Evolutionary conservation across 345 rosid genomes (phyloP).

Genomic region (Hypericum perforatum): DNA sequence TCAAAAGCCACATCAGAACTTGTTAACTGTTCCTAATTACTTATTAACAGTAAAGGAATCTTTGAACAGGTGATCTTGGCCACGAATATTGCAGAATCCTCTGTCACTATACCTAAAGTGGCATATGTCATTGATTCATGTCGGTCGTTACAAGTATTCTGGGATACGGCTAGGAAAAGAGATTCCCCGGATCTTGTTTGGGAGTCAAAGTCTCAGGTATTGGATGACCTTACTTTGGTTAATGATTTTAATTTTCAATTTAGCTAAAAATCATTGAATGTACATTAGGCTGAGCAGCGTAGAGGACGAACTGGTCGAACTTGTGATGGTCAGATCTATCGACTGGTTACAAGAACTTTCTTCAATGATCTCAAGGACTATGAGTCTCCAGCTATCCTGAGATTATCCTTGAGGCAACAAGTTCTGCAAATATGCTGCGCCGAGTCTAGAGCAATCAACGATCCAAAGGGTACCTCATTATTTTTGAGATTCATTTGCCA

Average conservation of each 20-base stretch:
- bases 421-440: constrained; percentile 79
- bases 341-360: constrained; percentile 74
- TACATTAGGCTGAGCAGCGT: constrained; percentile 83
- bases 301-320: constrained; percentile 95
- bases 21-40: no score
- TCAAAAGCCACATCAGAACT: no score
- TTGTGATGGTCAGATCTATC: constrained; percentile 86
- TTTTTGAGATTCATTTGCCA: neutral
- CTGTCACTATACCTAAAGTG: constrained; percentile 89
- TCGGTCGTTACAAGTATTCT: constrained; percentile 83
- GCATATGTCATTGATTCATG: constrained; percentile 91
- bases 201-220: constrained; percentile 95
- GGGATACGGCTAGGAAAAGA: constrained; percentile 52
- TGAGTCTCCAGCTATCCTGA: constrained; percentile 68
- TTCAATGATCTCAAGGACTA: constrained; percentile 51
- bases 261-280: constrained; percentile 6
- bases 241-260: neutral
- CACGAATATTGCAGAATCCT: constrained; percentile 93
- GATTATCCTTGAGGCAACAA: constrained; percentile 73
- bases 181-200: constrained; percentile 73
- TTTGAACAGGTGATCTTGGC: constrained; percentile 72
- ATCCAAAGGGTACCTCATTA: constrained; percentile 58
- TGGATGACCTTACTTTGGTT: neutral
- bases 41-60: neutral
- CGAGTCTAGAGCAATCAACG: constrained; percentile 68